These are phyloP conservation scores for Emericellopsis cladophorae DNA, from an alignment of 2,329 filamentous ascomycete genomes.

Conservation along the genomic window DNA sequence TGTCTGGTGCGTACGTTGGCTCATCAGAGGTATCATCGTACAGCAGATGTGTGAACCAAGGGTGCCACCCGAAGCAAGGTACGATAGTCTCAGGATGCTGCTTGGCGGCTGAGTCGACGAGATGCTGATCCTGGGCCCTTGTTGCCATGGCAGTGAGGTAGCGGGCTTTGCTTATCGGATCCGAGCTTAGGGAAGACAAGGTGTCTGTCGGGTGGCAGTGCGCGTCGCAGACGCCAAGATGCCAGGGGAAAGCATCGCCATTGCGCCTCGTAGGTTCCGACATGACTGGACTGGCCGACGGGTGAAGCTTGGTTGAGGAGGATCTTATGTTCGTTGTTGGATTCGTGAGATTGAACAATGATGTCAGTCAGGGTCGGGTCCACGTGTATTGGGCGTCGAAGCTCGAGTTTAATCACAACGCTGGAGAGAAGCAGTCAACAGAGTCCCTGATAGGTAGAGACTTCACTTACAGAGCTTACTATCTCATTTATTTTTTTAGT, in stretches of 20 bases:
- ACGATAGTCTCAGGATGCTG: conserved; percentile 32
- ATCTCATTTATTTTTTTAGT: too few relatives aligned
- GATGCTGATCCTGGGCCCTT: conserved; percentile 59
- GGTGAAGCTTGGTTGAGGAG: not conserved
- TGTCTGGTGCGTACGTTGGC: conserved; percentile 20
- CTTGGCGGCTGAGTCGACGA: conserved; percentile 51
- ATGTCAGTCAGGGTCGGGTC: too few relatives aligned
- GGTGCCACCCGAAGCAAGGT: conserved; percentile 78
- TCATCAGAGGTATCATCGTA: conserved; percentile 41
- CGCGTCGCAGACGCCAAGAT: conserved; percentile 60
- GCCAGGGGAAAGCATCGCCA: conserved; percentile 47
- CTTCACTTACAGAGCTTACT: too few relatives aligned
- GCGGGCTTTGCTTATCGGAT: conserved; percentile 53
- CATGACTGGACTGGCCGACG: too few relatives aligned
- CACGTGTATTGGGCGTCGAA: too few relatives aligned
- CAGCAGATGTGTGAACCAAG: conserved; percentile 73
- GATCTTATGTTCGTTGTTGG: too few relatives aligned
- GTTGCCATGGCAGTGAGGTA: conserved; percentile 68
- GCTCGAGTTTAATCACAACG: too few relatives aligned
- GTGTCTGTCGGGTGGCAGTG: conserved; percentile 80
- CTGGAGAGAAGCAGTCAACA: too few relatives aligned
- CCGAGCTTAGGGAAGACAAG: conserved; percentile 44
- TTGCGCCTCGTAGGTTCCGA: not conserved
- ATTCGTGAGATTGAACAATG: too few relatives aligned
- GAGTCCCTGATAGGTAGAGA: too few relatives aligned